Conservation (phyloP, 2,329 filamentous ascomycete species). For the Nemania sp. region DNA sequence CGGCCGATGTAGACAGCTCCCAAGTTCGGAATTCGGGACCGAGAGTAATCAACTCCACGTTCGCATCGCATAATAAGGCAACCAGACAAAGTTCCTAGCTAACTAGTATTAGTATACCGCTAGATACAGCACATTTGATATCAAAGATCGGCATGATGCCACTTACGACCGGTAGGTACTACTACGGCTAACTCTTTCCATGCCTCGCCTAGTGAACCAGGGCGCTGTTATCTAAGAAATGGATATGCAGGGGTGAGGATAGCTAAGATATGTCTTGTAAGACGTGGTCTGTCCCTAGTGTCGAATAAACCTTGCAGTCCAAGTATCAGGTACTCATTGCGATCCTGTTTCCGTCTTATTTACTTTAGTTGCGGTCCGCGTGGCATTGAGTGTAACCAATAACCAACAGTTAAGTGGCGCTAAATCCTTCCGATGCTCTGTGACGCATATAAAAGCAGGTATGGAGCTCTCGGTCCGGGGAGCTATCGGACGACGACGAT, state of each 20-base stretch:
- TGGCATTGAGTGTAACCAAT: not conserved
- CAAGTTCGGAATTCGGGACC: constrained; percentile 2
- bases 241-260: constrained; percentile 2
- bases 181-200: not conserved
- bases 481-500: not conserved
- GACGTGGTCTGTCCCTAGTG: no score
- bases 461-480: constrained; percentile 1
- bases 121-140: constrained; percentile 6
- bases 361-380: not conserved
- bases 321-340: not conserved
- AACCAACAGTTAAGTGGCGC: not conserved
- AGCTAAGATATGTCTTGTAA: constrained; percentile 7
- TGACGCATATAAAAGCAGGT: constrained; percentile 5
- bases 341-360: not conserved
- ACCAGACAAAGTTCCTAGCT: not conserved
- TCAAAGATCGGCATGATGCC: not conserved
- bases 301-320: not conserved
- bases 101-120: not conserved
- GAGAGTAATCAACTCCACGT: not conserved
- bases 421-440: no score
- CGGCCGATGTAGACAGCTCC: constrained; percentile 4
- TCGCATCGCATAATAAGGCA: not conserved
- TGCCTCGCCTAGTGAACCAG: not conserved
- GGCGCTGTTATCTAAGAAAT: not conserved
- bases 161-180: not conserved